Conservation (phyloP, 164 flowering plant genomes). For the Dillenia suffruticosa region DNA sequence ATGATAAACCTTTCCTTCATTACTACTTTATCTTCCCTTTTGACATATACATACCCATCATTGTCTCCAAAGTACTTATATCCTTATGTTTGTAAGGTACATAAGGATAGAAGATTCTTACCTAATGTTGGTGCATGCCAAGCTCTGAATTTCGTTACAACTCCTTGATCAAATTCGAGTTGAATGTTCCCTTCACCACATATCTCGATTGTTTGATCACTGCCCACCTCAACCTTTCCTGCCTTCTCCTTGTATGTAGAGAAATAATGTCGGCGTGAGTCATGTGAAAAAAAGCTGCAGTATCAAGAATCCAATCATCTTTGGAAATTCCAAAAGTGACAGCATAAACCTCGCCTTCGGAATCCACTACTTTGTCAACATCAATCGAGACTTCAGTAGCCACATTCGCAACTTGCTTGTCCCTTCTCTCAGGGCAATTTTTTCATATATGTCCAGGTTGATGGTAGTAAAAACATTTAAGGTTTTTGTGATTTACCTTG, state of each 20-base stretch:
- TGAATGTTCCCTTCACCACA: too few species aligned
- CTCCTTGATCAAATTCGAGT: too few species aligned
- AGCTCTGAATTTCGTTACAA: not conserved
- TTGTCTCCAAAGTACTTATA: not conserved
- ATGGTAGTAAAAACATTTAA: too few species aligned
- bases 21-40: not conserved
- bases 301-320: slow-evolving; percentile 11
- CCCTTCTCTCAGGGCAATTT: too few species aligned
- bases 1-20: not conserved
- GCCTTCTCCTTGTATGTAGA: not conserved
- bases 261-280: slow-evolving; percentile 8
- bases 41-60: too few species aligned
- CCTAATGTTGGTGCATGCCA: slow-evolving; percentile 8
- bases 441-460: too few species aligned
- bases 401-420: too few species aligned
- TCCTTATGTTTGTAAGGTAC: slow-evolving; percentile 1
- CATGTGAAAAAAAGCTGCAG: slow-evolving; percentile 7
- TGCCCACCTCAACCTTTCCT: slow-evolving; percentile 8
- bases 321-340: too few species aligned
- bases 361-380: too few species aligned
- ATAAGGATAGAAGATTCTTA: slow-evolving; percentile 6
- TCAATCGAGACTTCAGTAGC: too few species aligned
- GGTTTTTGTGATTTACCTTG: too few species aligned
- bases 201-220: not conserved
- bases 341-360: too few species aligned